Conservation (phyloP, 371 early-diverging fungal genomes). For the Scutellospora calospora region DNA sequence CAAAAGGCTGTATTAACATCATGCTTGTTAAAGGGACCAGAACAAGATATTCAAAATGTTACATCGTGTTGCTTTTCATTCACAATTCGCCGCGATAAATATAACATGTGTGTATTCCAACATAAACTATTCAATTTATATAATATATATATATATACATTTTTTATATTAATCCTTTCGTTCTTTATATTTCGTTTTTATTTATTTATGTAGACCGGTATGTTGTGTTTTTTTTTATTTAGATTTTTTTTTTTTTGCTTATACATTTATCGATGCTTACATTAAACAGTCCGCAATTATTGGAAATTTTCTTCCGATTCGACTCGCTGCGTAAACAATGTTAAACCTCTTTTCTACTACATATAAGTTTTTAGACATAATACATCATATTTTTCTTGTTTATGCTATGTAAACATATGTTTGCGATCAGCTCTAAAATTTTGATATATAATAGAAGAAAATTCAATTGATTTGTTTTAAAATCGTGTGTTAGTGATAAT, state of each 20-base stretch:
- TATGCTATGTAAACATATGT: no score
- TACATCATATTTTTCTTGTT: no score
- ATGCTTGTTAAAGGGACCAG: slow-evolving; percentile 72
- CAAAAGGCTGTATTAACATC: slow-evolving; percentile 95
- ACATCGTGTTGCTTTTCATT: slow-evolving; percentile 91
- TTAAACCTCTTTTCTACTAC: no score
- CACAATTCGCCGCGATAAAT: slow-evolving; percentile 91
- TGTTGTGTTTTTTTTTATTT: neutral
- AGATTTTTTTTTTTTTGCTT: neutral
- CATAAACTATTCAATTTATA: neutral
- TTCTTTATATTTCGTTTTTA: neutral
- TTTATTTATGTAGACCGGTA: slow-evolving; percentile 30
- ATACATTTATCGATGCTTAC: neutral
- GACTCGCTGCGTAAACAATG: neutral
- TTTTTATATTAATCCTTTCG: neutral
- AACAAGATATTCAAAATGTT: slow-evolving; percentile 62
- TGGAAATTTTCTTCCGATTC: slow-evolving; percentile 43
- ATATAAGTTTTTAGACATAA: no score
- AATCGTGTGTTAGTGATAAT: no score
- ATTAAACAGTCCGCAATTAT: slow-evolving; percentile 33
- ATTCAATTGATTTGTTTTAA: no score
- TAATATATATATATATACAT: neutral
- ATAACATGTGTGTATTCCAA: slow-evolving; percentile 67
- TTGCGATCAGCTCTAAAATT: no score
- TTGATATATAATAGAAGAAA: no score